Evolutionary conservation across 768 basidiomycete genomes (phyloP), one percentile per base, ranked within the genome.

Genomic region (Pisolithus orientalis): DNA sequence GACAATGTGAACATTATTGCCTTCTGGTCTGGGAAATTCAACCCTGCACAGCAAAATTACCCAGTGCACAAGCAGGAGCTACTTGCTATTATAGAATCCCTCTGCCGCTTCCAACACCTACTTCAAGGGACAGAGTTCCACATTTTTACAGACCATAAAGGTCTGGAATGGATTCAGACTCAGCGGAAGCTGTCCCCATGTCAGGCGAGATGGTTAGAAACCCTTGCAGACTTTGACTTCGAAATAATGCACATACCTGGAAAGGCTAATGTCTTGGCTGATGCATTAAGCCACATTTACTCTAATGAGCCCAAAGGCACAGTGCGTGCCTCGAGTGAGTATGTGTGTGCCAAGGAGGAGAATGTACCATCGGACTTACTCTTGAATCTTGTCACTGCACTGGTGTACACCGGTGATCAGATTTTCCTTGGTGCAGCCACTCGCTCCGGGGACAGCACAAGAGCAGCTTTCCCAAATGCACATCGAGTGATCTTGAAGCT

Each of bases 11-110:
- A 50, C 2, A 53, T 63, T 27, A 54, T 61, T 1, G 61, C 60
- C 2, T 66, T 68, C 49, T 66, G 52, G 51, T 67, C 61, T 0
- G 65, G 56, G 14, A 69, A 69, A 38, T 58, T 68, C 31, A 59
- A 50, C 6, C 29, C 61, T 0, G 61, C 64, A 1, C 64, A 68
- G 50, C n/a, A n/a, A n/a, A n/a, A n/a, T n/a, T n/a, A n/a, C n/a
- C n/a, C n/a, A n/a, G n/a, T n/a, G n/a, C n/a, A 72, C 48, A 72
- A 75, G 53, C 59, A 68, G 6, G 74, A 76, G 43, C 50, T 68
- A 29, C 47, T 70, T n/a, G 65, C 64, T 0, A 67, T 69, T 0
- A 59, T 78, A 0, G 72, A 76, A 43, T 62, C 72, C 0, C 52
- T 77, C 50, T 70, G 68, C 39, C 68, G 68, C 55, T 52, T 64